Base-by-base conservation (phyloP, 2,329 filamentous ascomycete genomes). In the Aspergillus pseudoglaucus region DNA sequence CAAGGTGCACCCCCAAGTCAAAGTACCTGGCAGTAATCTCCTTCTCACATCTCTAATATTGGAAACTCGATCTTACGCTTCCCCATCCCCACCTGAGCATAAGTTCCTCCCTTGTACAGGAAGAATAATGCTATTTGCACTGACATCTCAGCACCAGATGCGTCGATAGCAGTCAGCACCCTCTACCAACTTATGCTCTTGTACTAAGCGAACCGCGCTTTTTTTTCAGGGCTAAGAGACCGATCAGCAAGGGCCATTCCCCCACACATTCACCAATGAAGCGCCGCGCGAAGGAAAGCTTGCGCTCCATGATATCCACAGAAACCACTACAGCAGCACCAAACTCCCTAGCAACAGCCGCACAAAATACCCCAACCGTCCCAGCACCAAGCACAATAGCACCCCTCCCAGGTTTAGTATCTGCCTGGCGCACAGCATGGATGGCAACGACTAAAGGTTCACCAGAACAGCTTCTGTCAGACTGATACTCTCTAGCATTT, bases 281-380 rank as follows among this genome's bases (percentile, higher is more conserved):
- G 17, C 23, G 27, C 20, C 30, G 38, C 1, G 60, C 82, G 56
- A 83, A 83, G 50, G 76, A 66, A 25, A 84, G 76, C 9, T 81
- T 79, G 3, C 78, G 77, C 37, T 73, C 71, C 47, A 82, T 77
- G 12, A 85, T 70, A 53, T 85, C 82, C 9, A 77, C 75, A 43
- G 83, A 80, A 4, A 79, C 80, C 17, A 85, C 76, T 20, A 73
- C 70, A 1, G 75, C 74, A 54, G 80, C 82, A 23, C 80, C 81
- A n/a, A 79, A 78, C 55, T 78, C 75, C 32, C 76, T 70, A 2
- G 81, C 80, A 73, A 83, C 82, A 32, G 79, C 80, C 4, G 80
- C 79, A 6, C 79, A 80, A 47, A 84, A 69, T 2, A 85, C 69
- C 1, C 82, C 82, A 33, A 85, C 76, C 2, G 82, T 78, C 15